Evolutionary conservation across 495 filamentous ascomycete species (phyloP).

Genomic region (Thermothielavioides terrestris): DNA sequence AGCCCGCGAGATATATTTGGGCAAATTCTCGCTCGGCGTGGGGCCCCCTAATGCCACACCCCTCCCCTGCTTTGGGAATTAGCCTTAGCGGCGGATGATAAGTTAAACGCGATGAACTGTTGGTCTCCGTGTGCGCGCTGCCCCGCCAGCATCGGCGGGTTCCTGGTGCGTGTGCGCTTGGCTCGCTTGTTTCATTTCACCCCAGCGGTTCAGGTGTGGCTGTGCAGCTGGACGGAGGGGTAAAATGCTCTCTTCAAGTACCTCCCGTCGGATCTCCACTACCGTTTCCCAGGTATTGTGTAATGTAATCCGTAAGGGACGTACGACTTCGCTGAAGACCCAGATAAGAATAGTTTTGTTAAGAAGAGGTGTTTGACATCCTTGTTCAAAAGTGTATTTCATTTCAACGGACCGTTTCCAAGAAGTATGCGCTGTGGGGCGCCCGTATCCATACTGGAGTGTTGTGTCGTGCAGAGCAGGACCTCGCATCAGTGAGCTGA

Average conservation of each 20-base stretch:
- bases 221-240: neutral
- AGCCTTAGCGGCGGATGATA: neutral
- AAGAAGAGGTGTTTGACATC: too few species aligned
- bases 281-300: too few species aligned
- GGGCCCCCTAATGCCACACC: neutral
- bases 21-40: neutral
- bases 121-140: conserved; percentile 1
- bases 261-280: too few species aligned
- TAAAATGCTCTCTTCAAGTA: neutral
- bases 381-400: too few species aligned
- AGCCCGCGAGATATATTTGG: conserved; percentile 7
- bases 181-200: conserved; percentile 4
- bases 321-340: too few species aligned
- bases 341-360: too few species aligned
- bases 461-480: too few species aligned
- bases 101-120: conserved; percentile 1
- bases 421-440: too few species aligned
- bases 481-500: too few species aligned
- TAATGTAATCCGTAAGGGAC: too few species aligned
- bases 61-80: neutral
- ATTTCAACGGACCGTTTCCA: too few species aligned
- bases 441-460: too few species aligned
- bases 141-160: neutral
- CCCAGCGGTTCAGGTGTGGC: conserved; percentile 1
- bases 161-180: conserved; percentile 1